These are phyloP conservation scores for Parachaetomium inaequale DNA, from an alignment of 495 filamentous ascomycete genomes.

Conservation along the genomic window DNA sequence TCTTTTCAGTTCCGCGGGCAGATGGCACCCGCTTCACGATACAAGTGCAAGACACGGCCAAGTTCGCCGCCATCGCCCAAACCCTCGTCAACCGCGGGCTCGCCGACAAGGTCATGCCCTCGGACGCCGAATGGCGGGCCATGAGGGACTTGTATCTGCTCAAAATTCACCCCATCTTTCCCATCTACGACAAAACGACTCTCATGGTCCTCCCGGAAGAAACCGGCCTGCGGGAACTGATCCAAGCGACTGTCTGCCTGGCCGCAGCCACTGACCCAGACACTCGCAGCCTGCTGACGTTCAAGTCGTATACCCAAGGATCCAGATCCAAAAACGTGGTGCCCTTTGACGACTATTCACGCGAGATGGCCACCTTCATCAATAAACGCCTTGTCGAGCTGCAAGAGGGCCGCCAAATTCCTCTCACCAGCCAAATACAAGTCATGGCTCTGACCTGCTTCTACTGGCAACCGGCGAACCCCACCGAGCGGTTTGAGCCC, in stretches of 20 bases:
- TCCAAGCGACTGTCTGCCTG: conserved; percentile 45
- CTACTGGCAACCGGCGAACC: conserved; percentile 29
- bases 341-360: conserved; percentile 38
- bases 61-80: conserved; percentile 7
- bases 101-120: conserved; percentile 30
- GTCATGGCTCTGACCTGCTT: conserved; percentile 29
- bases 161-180: conserved; percentile 49
- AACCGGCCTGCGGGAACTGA: conserved; percentile 24
- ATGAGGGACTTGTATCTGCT: conserved; percentile 43
- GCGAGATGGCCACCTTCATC: conserved; percentile 32
- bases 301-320: conserved; percentile 30
- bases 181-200: conserved; percentile 37
- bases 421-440: conserved; percentile 19
- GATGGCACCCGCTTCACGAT: conserved; percentile 16
- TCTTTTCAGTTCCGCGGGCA: conserved; percentile 8
- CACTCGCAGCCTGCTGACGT: conserved; percentile 26
- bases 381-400: conserved; percentile 24
- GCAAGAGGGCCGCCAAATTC: conserved; percentile 10
- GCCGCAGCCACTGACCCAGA: conserved; percentile 48
- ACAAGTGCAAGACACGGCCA: conserved; percentile 11
- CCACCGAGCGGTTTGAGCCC: conserved; percentile 17
- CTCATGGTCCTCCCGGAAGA: conserved; percentile 19
- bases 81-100: conserved; percentile 17
- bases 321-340: conserved; percentile 22
- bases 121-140: conserved; percentile 33